Percentiles rank a stretch among this genome's conserved stretches.
Evolutionary conservation across 2,329 filamentous ascomycete genomes (phyloP).

Genomic region (Diaporthe sp.): DNA sequence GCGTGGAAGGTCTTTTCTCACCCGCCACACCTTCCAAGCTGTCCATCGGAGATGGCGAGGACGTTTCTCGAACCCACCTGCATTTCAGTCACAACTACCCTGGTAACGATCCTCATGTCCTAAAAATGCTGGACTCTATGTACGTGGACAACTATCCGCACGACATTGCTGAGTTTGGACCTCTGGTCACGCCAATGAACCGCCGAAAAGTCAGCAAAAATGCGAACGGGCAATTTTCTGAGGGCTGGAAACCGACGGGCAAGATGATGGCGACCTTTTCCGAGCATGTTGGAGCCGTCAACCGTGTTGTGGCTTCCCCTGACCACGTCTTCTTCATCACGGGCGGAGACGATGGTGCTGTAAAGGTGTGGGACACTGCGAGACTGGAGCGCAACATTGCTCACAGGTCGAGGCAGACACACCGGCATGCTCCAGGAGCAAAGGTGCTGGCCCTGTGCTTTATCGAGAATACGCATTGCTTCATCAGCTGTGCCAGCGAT

Average conservation of each 20-base stretch:
- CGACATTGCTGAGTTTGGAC: slow-evolving; percentile 81
- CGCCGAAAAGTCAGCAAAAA: slow-evolving; percentile 64
- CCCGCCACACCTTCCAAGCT: slow-evolving; percentile 52
- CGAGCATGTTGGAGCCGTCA: slow-evolving; percentile 88
- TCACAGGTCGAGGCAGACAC: slow-evolving; percentile 87
- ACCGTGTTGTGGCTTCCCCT: slow-evolving; percentile 84
- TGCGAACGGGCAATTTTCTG: slow-evolving; percentile 61
- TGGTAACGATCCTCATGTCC: slow-evolving; percentile 80
- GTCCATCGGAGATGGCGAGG: slow-evolving; percentile 48
- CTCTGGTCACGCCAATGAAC: slow-evolving; percentile 79
- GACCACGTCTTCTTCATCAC: slow-evolving; percentile 97
- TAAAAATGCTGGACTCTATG: slow-evolving; percentile 85
- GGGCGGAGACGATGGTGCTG: slow-evolving; percentile 89
- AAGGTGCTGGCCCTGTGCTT: slow-evolving; percentile 89
- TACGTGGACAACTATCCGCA: slow-evolving; percentile 81
- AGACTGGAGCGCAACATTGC: slow-evolving; percentile 92
- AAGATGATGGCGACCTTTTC: slow-evolving; percentile 89
- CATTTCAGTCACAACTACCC: slow-evolving; percentile 84
- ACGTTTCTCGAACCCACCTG: slow-evolving; percentile 60
- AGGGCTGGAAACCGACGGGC: slow-evolving; percentile 87
- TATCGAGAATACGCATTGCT: slow-evolving; percentile 93
- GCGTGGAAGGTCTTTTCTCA: slow-evolving; percentile 70
- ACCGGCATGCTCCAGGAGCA: slow-evolving; percentile 79
- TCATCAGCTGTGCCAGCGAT: slow-evolving; percentile 90
- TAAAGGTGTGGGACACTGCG: slow-evolving; percentile 94